Percentiles rank a stretch among this genome's conserved stretches.
These are phyloP conservation scores for Fomitopsis schrenkii DNA, from an alignment of 1,284 basidiomycete genomes.

Conservation along the genomic window DNA sequence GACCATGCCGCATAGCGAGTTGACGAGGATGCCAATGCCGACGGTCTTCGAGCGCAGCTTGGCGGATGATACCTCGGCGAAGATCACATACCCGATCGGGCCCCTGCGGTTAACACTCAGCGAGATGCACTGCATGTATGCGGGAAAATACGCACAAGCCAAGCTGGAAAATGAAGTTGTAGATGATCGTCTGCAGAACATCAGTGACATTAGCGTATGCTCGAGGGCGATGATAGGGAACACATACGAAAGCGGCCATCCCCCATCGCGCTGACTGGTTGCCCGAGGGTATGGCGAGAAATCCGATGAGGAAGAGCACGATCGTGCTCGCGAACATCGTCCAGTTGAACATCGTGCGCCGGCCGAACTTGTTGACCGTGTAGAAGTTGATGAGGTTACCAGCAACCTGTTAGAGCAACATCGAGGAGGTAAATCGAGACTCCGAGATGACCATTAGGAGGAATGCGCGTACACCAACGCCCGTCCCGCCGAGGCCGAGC, in stretches of 20 bases:
- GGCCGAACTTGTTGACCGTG: constrained; percentile 7
- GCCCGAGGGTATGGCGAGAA: constrained; percentile 6
- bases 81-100: constrained; percentile 10
- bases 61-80: constrained; percentile 8
- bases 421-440: background rate
- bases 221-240: background rate
- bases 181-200: constrained; percentile 6
- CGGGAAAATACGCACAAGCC: constrained; percentile 1
- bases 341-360: constrained; percentile 8
- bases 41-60: constrained; percentile 10
- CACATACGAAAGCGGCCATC: constrained; percentile 5
- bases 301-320: constrained; percentile 8
- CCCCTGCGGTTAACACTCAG: background rate
- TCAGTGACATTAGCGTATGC: background rate
- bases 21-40: constrained; percentile 10
- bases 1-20: constrained; percentile 10
- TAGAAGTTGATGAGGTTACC: constrained; percentile 9
- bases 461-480: constrained; percentile 1
- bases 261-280: constrained; percentile 8
- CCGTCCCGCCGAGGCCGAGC: constrained; percentile 8
- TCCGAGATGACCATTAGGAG: background rate
- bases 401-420: background rate
- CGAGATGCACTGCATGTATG: background rate
- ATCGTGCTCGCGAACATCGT: constrained; percentile 7
- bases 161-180: constrained; percentile 10